Evolutionary conservation across 169 alveolate species (phyloP).

Genomic region (Eimeria zaria): DNA sequence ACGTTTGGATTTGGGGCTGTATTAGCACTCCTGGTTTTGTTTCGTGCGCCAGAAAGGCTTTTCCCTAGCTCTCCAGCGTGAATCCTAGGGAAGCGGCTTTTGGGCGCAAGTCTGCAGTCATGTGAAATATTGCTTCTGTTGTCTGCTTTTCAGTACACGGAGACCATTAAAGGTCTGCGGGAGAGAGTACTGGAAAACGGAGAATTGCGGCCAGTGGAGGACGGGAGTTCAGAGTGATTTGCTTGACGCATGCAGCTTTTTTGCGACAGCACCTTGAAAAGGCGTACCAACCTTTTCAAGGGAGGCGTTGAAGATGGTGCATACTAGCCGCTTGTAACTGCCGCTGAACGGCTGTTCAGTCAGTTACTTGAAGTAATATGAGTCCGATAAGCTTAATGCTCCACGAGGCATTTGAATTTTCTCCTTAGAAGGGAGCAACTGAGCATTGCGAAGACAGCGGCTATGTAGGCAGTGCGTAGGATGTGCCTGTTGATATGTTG

Average conservation of each 20-base stretch:
- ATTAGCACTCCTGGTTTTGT: background rate
- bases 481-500: background rate
- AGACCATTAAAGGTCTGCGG: background rate
- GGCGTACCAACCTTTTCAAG: background rate
- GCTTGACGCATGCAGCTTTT: background rate
- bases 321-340: background rate
- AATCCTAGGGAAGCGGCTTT: background rate
- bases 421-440: background rate
- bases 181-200: background rate
- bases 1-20: background rate
- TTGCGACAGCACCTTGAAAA: background rate
- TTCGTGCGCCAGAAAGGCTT: background rate
- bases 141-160: background rate
- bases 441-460: background rate
- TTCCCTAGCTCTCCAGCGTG: background rate
- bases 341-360: background rate
- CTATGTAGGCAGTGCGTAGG: background rate
- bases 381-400: background rate
- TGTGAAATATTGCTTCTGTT: background rate
- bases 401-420: background rate
- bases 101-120: background rate
- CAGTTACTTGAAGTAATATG: background rate
- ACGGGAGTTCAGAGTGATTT: background rate
- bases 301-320: background rate
- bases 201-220: slow-evolving; percentile 9